Evolutionary conservation across 2,329 filamentous ascomycete genomes (phyloP), one percentile per base, ranked within the genome.

Genomic region (Alternaria panax): DNA sequence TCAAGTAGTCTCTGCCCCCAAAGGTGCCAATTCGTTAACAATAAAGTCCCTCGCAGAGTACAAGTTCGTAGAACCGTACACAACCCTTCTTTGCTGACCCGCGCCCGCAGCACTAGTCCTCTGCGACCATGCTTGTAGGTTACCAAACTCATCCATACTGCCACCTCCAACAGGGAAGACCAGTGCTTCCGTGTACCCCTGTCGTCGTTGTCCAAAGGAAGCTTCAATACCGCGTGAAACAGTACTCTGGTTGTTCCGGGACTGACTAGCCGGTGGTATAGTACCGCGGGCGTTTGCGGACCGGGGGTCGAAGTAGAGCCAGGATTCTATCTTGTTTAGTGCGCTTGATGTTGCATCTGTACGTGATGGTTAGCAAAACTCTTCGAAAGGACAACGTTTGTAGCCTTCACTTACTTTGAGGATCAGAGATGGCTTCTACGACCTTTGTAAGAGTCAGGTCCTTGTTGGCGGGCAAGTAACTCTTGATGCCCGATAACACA

Each of bases 401-500:
- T 0, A 18, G 20, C 16, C 2, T 1, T 24, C 5, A 28, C 45
- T 48, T n/a, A 48, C 45, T 88, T 45, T 92, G 86, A 0, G 95
- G 95, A 73, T 99, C 95, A 94, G 99, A 99, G 72, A 99, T 90
- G 1, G 92, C 96, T 78, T 99, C 95, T 40, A 95, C 94, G 74
- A 99, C 97, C 80, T 98, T 98, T 57, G 96, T 99, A 53, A 99
- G 87, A 0, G 95, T 98, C 9, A 98, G 86, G 75, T 99, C 96
- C 70, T 93, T 92, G 80, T 99, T 96, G 14, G 88, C 92, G 0
- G 96, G 95, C n/a, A 99, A 82, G 80, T 99, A 96, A 80, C 97
- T 98, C 81, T 98, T 99, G 74, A 99, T 94, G 42, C 94, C 94
- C 6, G 92, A 94, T 63, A 98, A 93, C 42, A 99, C 87, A 28